Base-by-base conservation (phyloP, 2,329 filamentous ascomycete genomes). In the Fusarium odoratissimum region DNA sequence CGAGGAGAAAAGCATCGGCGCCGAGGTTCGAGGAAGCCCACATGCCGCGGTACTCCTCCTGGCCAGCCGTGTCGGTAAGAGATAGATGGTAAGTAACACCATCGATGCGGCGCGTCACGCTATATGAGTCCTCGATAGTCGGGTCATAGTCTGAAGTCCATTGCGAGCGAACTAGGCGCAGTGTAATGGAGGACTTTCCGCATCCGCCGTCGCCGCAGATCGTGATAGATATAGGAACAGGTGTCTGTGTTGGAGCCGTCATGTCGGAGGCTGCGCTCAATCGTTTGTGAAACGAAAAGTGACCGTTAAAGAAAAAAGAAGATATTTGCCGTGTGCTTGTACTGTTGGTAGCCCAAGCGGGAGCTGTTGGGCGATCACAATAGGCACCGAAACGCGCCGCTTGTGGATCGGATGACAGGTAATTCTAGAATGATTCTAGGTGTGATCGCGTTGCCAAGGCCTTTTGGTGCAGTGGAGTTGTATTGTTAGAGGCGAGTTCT, bases 31-130 rank as follows among this genome's bases (percentile, higher is more conserved):
- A 91, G 38, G 90, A 88, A 3, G 92, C 93, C 93, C 93, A 96
- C 86, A 96, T 93, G 76, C 92, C 91, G 74, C 93, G 91, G 84
- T 96, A 96, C 83, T 96, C 93, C 83, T 96, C 93, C 81, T 96
- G 93, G n/a, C 93, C 93, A 31, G 93, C 93, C 2, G 93, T 95
- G 84, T 96, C 93, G 67, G 93, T 95, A 55, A 96, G 88, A 54
- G 88, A 87, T 40, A 96, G 90, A 81, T 93, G 92, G 86, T 95
- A 95, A 56, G 90, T 91, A 59, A 95, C 87, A 78, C 93, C 93
- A 77, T 95, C 93, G 80, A 96, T 91, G 76, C 88, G 89, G 74
- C 93, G 92, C 55, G 93, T 95, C 70, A 96, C 91, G 77, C 90
- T 92, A 86, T 96, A 96, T 75, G 92, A 94, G 86, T 96, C 93